Evolutionary conservation across 352 stramenopile genomes (phyloP), one percentile per base, ranked within the genome.

Genomic region (Phytophthora pisi): DNA sequence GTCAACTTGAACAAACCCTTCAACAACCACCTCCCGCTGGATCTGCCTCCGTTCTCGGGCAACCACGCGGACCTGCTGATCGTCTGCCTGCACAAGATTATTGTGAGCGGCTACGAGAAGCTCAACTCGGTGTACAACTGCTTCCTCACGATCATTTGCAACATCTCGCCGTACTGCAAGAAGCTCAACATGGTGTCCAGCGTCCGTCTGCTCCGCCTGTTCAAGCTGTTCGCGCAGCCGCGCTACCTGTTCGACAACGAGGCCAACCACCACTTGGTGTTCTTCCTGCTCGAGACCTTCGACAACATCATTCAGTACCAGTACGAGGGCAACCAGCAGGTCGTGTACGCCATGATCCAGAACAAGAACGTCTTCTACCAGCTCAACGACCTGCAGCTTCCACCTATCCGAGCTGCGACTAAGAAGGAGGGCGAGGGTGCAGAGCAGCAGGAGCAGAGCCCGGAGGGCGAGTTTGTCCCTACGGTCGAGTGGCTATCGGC

Each of bases 261-360:
- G 61, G 96, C 94, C 16, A 98, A 98, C 61, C 92, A 99, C 72
- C 84, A 95, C 50, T 90, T 99, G 57, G 86, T 99, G 24, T 98
- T 97, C 26, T 94, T 99, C 43, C 67, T 99, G 46, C 82, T 99
- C 31, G 97, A 99, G 78, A 96, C 98, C 5, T 99, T 99, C 72
- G 98, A 99, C 81, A 99, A 99, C 79, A 97, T 99, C 53, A 98
- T 99, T 68, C 98, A 99, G 86, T 99, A 99, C 68, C 98, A 99
- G 77, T 94, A 93, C 69, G 80, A 91, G 50, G 97, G 97, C 54
- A 99, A 99, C 78, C 86, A 97, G 51, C 96, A 99, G 72, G 83
- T 99, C 28, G 86, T 99, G 10, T 99, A 99, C 77, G 95, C 97
- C 11, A 98, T 99, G 78, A 97, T 99, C 60, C 89, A 98, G 78